Percentiles rank a stretch among this genome's conserved stretches.
Evolutionary conservation across 2,329 filamentous ascomycete species (phyloP).

Genomic region (Coccinonectria pachysandricola): DNA sequence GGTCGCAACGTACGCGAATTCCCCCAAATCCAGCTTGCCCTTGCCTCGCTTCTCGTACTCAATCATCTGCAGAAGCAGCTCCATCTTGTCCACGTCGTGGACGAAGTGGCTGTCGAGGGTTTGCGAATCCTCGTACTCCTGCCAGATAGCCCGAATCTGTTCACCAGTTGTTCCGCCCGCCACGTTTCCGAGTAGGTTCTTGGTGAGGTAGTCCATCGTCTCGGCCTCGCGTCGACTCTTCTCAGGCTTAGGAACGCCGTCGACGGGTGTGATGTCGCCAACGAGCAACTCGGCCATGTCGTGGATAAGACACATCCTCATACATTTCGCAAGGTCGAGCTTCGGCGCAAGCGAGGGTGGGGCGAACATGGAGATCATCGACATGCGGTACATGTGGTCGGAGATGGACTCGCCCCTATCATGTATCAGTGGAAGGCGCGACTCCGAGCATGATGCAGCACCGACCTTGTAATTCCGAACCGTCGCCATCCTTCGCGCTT

Average conservation of each 20-base stretch:
- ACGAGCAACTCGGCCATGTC: conserved; percentile 96
- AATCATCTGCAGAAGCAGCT: conserved; percentile 87
- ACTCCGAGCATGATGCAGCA: too few species aligned
- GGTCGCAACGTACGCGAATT: conserved; percentile 72
- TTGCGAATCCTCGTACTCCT: conserved; percentile 84
- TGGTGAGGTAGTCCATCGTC: conserved; percentile 86
- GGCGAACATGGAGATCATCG: conserved; percentile 86
- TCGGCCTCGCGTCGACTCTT: conserved; percentile 79
- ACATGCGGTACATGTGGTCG: conserved; percentile 99
- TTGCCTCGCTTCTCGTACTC: conserved; percentile 77
- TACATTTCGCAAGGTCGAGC: conserved; percentile 74
- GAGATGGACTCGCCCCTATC: conserved; percentile 75
- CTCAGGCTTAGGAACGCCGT: conserved; percentile 74
- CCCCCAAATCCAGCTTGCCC: conserved; percentile 63
- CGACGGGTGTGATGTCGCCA: conserved; percentile 91
- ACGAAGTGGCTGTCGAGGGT: conserved; percentile 83
- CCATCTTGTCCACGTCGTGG: conserved; percentile 96
- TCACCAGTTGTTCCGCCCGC: conserved; percentile 57
- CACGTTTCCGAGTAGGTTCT: conserved; percentile 61
- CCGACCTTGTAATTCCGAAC: conserved; percentile 60
- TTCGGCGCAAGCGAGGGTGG: conserved; percentile 60
- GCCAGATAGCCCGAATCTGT: conserved; percentile 73
- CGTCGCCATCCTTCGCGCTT: conserved; percentile 93
- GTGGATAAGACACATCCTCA: conserved; percentile 91
- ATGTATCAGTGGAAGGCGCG: too few species aligned